Percentiles rank a stretch among this genome's conserved stretches.
Evolutionary conservation across 164 flowering plant species (phyloP).

Genomic region (Vitis cinerea): DNA sequence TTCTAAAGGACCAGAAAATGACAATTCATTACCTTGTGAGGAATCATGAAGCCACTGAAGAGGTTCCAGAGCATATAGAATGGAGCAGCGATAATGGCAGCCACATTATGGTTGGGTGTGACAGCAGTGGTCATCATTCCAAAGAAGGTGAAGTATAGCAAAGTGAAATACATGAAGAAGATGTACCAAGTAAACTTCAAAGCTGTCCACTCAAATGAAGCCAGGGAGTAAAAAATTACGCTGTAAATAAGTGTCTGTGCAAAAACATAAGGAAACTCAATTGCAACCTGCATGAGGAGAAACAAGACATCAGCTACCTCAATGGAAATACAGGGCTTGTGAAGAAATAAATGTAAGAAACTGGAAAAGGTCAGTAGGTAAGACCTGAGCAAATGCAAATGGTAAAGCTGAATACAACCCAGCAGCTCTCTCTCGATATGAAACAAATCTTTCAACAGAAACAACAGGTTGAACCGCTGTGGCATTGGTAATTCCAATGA

Average conservation of each 20-base stretch:
- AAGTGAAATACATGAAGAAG: slow-evolving; percentile 85
- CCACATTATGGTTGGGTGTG: slow-evolving; percentile 93
- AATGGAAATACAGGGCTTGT: background rate
- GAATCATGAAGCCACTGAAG: slow-evolving; percentile 94
- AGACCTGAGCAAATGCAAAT: slow-evolving; percentile 96
- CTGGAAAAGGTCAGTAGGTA: background rate
- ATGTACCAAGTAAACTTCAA: slow-evolving; percentile 75
- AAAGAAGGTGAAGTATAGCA: slow-evolving; percentile 90
- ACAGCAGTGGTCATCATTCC: slow-evolving; percentile 98
- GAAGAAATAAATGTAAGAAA: background rate
- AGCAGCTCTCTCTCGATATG: slow-evolving; percentile 96
- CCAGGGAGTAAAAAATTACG: slow-evolving; percentile 81
- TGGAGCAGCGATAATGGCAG: slow-evolving; percentile 87
- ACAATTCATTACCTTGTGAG: slow-evolving; percentile 67
- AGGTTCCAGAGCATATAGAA: slow-evolving; percentile 99
- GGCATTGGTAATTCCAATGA: slow-evolving; percentile 87
- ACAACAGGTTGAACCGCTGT: slow-evolving; percentile 95
- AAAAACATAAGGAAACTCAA: slow-evolving; percentile 95
- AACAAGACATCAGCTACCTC: background rate
- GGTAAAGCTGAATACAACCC: slow-evolving; percentile 95
- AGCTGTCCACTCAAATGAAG: slow-evolving; percentile 76
- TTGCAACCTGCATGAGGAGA: slow-evolving; percentile 59
- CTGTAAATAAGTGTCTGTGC: slow-evolving; percentile 78
- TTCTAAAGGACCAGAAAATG: background rate
- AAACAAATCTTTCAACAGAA: slow-evolving; percentile 92